These are phyloP conservation scores for Euptelea pleiosperma DNA, from an alignment of 164 flowering plant genomes.

Conservation along the genomic window DNA sequence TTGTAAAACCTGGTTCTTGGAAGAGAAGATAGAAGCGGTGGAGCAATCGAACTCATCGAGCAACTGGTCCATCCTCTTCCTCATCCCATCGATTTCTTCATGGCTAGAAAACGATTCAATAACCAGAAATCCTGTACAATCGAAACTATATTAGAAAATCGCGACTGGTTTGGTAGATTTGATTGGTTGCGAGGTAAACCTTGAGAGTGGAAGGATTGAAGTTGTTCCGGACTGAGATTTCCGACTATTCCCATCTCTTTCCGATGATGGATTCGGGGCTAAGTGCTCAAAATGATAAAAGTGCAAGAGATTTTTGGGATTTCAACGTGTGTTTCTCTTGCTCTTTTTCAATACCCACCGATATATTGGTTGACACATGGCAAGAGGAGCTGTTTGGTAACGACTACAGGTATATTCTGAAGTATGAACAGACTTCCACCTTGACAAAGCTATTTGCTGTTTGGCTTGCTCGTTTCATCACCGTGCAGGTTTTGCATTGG, in stretches of 20 bases:
- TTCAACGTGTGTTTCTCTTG: too few species aligned
- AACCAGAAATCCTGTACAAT: constrained; percentile 57
- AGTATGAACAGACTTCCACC: too few species aligned
- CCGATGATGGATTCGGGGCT: too few species aligned
- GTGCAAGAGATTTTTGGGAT: too few species aligned
- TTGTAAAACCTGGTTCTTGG: constrained; percentile 69
- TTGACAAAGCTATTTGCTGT: too few species aligned
- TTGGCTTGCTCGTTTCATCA: too few species aligned
- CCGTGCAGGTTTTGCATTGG: too few species aligned
- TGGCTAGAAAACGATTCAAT: constrained; percentile 67
- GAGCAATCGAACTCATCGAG: constrained; percentile 63
- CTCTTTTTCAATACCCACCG: too few species aligned
- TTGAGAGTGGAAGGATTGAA: constrained; percentile 45
- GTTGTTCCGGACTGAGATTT: constrained; percentile 52
- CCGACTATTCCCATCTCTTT: constrained; percentile 47
- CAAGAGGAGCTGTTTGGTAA: too few species aligned
- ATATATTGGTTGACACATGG: too few species aligned
- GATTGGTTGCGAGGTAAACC: constrained; percentile 10
- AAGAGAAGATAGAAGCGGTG: constrained; percentile 71
- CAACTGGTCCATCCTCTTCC: constrained; percentile 61
- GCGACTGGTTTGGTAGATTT: not conserved
- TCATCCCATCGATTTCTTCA: constrained; percentile 62
- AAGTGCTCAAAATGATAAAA: not conserved
- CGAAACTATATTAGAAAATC: not conserved
- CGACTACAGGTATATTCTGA: too few species aligned